Evolutionary conservation across 73 alveolate species (phyloP), one percentile per base, ranked within the genome.

Genomic region (Paramecium primaurelia): DNA sequence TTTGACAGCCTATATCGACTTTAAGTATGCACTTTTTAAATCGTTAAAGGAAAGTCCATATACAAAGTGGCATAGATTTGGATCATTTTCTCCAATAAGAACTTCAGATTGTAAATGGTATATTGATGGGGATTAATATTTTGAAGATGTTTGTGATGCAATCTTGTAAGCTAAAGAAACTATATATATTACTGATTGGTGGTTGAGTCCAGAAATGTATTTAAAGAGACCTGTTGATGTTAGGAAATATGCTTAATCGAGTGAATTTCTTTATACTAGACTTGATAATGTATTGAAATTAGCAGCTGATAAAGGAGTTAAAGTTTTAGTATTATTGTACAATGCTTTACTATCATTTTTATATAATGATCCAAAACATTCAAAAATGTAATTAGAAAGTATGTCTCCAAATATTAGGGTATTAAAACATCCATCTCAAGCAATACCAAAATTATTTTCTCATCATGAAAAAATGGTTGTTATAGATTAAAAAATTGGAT

Each of bases 401-500:
- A 87, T 95, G 11, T 97, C 98, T 86, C 94, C 94, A 58, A 97
- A 97, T 89, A 98, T 98, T 60, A 93, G 94, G 85, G 98, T 98
- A 20, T 68, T 96, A 28, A 85, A 99, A n/a, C 99, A 97, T 75
- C 99, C 99, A 26, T 92, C 95, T 36, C 47, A 95, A 8, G 4
- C 1, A 32, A 58, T 93, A 2, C 96, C 94, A 36, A 49, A 94
- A 20, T 87, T 95, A 58, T 98, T 99, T 99, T 92, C 99, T 34
- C 99, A 98, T 95, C 99, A 98, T 93, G 99, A 97, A 86, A 98
- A 98, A 96, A 90, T 98, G 93, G 98, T 96, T 3, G 95, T 97
- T 10, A 95, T 98, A 16, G 99, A 98, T 92, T 95, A 98, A 69
- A 71, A 92, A 89, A 88, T 97, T 8, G 99, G 97, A 4, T 98